These are phyloP conservation scores for Tuctoria greenei DNA, from an alignment of 176 grass and related monocot genomes.

Conservation along the genomic window DNA sequence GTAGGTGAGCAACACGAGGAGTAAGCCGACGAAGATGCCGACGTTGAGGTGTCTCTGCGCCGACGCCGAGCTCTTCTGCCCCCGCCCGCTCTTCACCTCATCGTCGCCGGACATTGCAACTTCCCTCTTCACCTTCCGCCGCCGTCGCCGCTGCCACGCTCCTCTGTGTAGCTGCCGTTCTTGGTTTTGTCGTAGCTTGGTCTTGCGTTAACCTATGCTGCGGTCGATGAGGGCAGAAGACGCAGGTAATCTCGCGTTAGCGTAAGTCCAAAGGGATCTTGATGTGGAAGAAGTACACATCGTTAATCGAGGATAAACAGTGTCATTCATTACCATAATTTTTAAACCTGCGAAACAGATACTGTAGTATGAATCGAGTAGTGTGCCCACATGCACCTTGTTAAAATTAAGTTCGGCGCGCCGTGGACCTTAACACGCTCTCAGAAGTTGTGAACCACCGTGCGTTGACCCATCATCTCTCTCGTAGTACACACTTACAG, in stretches of 20 bases:
- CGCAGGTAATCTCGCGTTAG: not conserved
- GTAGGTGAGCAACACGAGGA: slow-evolving; percentile 66
- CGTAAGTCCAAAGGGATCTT: not conserved
- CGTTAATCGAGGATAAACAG: not conserved
- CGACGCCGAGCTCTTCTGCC: slow-evolving; percentile 26
- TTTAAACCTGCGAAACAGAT: too few species aligned
- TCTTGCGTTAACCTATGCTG: not conserved
- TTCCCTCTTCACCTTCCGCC: not conserved
- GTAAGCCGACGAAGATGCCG: slow-evolving; percentile 46
- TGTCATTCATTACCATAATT: not conserved
- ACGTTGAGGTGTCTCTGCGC: slow-evolving; percentile 36
- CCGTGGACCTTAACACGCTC: not conserved
- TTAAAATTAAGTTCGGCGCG: too few species aligned
- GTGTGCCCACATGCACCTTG: too few species aligned
- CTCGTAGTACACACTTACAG: too few species aligned
- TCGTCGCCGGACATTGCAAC: not conserved
- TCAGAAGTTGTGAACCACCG: not conserved
- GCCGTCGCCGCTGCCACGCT: not conserved
- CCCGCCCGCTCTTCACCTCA: slow-evolving; percentile 26
- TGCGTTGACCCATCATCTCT: not conserved
- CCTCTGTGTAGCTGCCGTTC: not conserved
- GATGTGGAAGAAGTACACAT: not conserved
- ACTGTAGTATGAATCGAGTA: too few species aligned
- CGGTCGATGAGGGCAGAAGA: not conserved
- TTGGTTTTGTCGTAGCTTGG: not conserved